Base-by-base conservation (phyloP, 2,329 filamentous ascomycete genomes). In the Lojkania enalia region DNA sequence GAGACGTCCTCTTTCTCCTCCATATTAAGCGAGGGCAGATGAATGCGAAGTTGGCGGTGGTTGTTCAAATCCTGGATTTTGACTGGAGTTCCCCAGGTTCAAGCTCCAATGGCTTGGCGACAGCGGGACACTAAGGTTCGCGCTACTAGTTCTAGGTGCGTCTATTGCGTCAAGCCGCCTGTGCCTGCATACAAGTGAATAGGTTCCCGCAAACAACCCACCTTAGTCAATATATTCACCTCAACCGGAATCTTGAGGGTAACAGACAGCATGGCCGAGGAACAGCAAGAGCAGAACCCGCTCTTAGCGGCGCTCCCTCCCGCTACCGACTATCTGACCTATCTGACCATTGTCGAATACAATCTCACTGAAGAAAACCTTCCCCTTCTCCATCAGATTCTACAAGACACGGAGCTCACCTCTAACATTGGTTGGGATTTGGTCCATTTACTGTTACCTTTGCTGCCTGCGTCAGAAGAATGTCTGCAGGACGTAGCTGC, bases 391-490 rank as follows among this genome's bases (percentile, higher is more conserved):
- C 80, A 89, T 55, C 77, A 85, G 16, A 81, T 88, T 25, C 75
- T 89, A 14, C 81, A 87, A 65, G 83, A 88, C 75, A 74, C 77
- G 7, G 76, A 80, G 46, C 74, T 91, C 44, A 88, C 87, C 2
- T 81, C 80, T 48, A 86, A 89, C 44, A 90, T 92, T 58, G 88
- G 88, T 38, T 94, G 88, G 88, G 88, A 94, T 65, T 73, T 92
- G 39, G 85, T 94, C 16, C 85, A 87, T 62, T 81, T 89, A 60
- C 78, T 94, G 3, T 76, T 90, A 18, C 77, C 82, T 25, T 71
- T 90, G 4, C 77, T 86, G 1, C 80, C 81, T 2, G 73, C 76
- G 2, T 85, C 84, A n/a, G 83, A 87, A 55, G 70, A 77, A 35
- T 90, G 88, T 62, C 75, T 92, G 13, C 81, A 86, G 63, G 87